These are phyloP conservation scores for Pseudocercospora vitis DNA, from an alignment of 2,329 filamentous ascomycete genomes.

Conservation along the genomic window DNA sequence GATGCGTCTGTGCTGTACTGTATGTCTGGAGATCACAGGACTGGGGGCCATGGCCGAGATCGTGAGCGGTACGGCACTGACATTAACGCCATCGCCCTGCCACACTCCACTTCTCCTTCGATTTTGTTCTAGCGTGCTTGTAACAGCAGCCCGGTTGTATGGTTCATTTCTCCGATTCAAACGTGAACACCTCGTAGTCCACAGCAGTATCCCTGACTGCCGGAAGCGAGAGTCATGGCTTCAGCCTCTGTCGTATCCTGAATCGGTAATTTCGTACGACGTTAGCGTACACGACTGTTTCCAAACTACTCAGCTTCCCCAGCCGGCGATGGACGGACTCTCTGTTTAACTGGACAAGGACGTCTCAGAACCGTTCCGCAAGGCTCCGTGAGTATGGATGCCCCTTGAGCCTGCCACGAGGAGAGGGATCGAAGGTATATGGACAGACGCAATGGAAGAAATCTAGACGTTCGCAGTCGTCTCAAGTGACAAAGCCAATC, in stretches of 20 bases:
- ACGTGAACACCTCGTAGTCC: background rate
- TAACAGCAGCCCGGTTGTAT: no score
- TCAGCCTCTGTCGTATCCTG: background rate
- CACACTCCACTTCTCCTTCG: no score
- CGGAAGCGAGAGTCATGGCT: conserved; percentile 2
- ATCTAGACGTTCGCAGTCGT: background rate
- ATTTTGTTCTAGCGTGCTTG: no score
- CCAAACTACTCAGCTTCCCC: background rate
- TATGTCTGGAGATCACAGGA: no score
- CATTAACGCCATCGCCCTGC: no score
- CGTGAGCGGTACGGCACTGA: no score
- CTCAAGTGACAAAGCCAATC: background rate
- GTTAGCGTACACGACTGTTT: background rate
- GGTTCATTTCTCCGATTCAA: no score
- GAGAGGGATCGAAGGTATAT: background rate
- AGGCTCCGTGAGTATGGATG: background rate
- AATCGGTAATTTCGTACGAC: background rate
- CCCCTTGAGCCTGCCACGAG: background rate
- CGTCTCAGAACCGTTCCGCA: background rate
- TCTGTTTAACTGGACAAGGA: background rate
- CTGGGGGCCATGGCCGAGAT: no score
- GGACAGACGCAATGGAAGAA: background rate
- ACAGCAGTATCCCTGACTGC: background rate
- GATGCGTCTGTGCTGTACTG: no score
- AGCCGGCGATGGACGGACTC: background rate